Conservation (phyloP, 1,139 yeast genomes). For the Pichia sp. region DNA sequence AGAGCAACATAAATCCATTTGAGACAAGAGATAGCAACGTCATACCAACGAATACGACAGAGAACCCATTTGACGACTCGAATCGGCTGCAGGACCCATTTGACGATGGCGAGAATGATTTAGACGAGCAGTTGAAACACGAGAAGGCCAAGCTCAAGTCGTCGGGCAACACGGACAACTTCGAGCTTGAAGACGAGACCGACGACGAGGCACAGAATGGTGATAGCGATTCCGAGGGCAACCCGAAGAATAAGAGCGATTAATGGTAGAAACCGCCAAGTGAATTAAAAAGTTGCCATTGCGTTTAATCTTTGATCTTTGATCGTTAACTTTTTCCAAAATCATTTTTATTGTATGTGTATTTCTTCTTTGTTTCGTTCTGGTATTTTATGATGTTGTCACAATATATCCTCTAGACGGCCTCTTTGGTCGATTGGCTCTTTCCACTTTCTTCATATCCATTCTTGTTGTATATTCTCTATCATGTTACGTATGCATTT, state of each 20-base stretch:
- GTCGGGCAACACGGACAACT: conserved; percentile 22
- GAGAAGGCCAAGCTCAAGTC: conserved; percentile 22
- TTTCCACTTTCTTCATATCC: background rate
- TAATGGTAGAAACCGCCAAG: background rate
- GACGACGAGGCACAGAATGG: conserved; percentile 19
- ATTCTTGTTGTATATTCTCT: background rate
- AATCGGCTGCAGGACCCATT: conserved; percentile 17
- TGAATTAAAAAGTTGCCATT: background rate
- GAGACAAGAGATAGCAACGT: conserved; percentile 19
- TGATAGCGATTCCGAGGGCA: background rate
- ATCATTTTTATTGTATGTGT: no score
- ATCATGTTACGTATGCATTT: background rate
- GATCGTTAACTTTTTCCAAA: background rate
- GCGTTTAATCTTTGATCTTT: background rate
- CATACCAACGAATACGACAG: conserved; percentile 8
- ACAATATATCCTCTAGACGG: no score
- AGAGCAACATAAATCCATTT: conserved; percentile 29
- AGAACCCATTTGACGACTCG: conserved; percentile 30
- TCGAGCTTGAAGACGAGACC: conserved; percentile 30
- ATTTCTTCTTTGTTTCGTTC: no score
- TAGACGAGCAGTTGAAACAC: conserved; percentile 24
- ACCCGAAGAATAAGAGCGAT: conserved; percentile 2
- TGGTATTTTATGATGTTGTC: no score
- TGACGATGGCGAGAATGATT: conserved; percentile 21
- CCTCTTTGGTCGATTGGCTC: no score